Evolutionary conservation across 768 basidiomycete genomes (phyloP), one percentile per base, ranked within the genome.

Genomic region (Nidula microcarpa): DNA sequence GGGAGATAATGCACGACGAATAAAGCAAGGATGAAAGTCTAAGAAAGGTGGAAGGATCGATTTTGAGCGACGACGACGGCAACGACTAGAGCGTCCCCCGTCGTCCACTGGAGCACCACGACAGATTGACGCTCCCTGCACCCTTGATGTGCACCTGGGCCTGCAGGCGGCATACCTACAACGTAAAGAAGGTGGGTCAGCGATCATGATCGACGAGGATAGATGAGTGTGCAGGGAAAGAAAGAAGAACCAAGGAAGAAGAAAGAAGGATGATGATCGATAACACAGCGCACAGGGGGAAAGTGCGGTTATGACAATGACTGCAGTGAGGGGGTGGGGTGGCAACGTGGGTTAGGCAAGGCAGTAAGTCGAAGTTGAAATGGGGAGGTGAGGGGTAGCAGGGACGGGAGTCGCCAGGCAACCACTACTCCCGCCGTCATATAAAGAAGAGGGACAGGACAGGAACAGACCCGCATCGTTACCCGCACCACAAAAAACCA

Each of bases 121-220:
- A 69, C 33, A 75, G 53, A 45, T 60, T 60, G 17, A 73, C 73
- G 44, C 69, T 74, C 30, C 72, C 74, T 4, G 69, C 74, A 33
- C 74, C 74, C 41, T 67, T 69, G 55, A 75, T 73, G 52, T 57
- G 49, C 32, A 75, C 71, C 41, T 71, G 65, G 2, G 70, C 72
- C 53, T 73, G 70, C 46, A 74, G 50, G 47, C 71, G 64, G 54
- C 72, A 73, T n/a, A 72, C 70, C 71, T 73, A 54, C 1, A 43
- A 44, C 39, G 10, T 41, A 41, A 35, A 51, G 18, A 16, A 34
- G n/a, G 44, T 23, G 11, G 10, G 44, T 30, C 13, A 14, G 13
- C 13, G 44, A 33, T 52, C 11, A 47, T 36, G 41, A 39, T 47
- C 33, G 16, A 11, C 50, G 43, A 35, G 17, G 34, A 46, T 48